Percentiles rank a stretch among this genome's conserved stretches.
phyloP scores from a whole-genome alignment of 257 asterid genomes.

The Nyctanthes arbortristis region DNA sequence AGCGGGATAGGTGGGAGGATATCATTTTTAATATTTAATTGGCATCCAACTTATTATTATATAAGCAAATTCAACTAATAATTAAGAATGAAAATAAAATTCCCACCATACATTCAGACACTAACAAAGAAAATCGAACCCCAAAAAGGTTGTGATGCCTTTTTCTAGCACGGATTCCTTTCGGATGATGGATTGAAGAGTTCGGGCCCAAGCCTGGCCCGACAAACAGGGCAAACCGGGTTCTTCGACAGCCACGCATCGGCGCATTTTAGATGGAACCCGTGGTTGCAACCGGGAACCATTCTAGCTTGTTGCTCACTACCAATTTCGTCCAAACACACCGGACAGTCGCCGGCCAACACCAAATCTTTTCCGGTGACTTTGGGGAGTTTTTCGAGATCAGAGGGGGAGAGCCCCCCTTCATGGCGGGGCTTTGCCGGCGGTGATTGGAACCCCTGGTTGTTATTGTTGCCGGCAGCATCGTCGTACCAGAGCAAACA shows the following conservation, averaged over 20 bases:
- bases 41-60: no score
- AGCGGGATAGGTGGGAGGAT: no score
- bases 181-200: conserved; percentile 18
- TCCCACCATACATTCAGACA: no score
- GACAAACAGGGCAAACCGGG: conserved; percentile 23
- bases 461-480: neutral
- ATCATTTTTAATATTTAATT: no score
- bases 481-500: conserved; percentile 76
- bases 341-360: conserved; percentile 66
- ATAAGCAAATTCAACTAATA: no score
- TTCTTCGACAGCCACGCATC: conserved; percentile 27
- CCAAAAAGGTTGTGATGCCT: neutral
- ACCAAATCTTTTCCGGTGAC: conserved; percentile 69
- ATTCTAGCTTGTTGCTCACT: conserved; percentile 56
- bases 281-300: conserved; percentile 41
- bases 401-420: conserved; percentile 64
- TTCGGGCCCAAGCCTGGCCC: conserved; percentile 51
- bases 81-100: no score
- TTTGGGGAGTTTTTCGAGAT: conserved; percentile 65
- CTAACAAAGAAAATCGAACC: neutral
- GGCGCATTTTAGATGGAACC: conserved; percentile 27
- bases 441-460: conserved; percentile 22
- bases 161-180: neutral
- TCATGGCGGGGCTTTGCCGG: conserved; percentile 35
- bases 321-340: conserved; percentile 72